Evolutionary conservation across 495 filamentous ascomycete species (phyloP), one percentile per base, ranked within the genome.

Genomic region (Sporormia fimetaria): DNA sequence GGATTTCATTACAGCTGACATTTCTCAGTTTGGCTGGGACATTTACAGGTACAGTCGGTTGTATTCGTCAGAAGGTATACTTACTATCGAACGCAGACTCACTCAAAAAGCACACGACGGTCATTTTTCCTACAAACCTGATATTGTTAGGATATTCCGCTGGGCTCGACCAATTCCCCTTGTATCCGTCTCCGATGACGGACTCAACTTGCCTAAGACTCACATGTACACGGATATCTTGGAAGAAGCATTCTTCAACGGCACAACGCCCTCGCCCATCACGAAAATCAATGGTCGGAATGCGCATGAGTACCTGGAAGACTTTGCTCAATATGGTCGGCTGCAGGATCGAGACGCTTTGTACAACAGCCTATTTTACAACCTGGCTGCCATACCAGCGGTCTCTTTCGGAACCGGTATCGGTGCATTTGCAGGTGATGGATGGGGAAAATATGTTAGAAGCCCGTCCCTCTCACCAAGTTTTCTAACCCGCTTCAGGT

Each of bases 31-130:
- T 32, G 52, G 52, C 21, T 59, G 35, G 16, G 45, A 36, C 3
- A 42, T 61, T 6, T 61, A 61, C n/a, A n/a, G n/a, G n/a, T n/a
- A n/a, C n/a, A n/a, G n/a, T n/a, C n/a, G n/a, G n/a, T n/a, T n/a
- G n/a, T n/a, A n/a, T n/a, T n/a, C n/a, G n/a, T n/a, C n/a, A n/a
- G n/a, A n/a, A n/a, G n/a, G n/a, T n/a, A n/a, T n/a, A n/a, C n/a
- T n/a, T n/a, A n/a, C n/a, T n/a, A n/a, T n/a, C n/a, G n/a, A n/a
- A n/a, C n/a, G n/a, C 40, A 25, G 20, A 10, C 26, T 54, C 6
- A 40, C 57, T 39, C 58, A 59, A 33, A 25, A 9, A 2, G 50
- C 58, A 4, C 58, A 61, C 25, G 57, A 61, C 37, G 58, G 58
- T 24, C 58, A 61, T 35, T 58, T 61, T 22, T 45, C 50, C 15